A percentile compares a stretch with the other conserved stretches of the same genome.
Evolutionary conservation across 2,329 filamentous ascomycete genomes (phyloP).

Genomic region (Stylonectria norvegica): DNA sequence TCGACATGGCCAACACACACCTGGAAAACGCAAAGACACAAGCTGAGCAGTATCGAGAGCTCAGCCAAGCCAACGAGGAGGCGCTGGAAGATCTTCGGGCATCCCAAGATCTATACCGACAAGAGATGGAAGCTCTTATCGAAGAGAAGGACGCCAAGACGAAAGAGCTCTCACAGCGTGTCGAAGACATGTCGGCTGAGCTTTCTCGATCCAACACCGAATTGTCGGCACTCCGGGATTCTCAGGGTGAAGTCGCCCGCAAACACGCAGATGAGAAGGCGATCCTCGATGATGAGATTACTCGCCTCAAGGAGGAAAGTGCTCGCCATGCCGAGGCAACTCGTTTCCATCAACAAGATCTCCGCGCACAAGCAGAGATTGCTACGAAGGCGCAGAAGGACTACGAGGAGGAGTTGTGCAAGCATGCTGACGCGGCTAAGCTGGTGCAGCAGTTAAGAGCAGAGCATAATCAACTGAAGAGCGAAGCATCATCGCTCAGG

Average conservation of each 20-base stretch:
- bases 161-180: conserved; percentile 74
- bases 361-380: conserved; percentile 91
- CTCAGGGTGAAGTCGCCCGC: conserved; percentile 69
- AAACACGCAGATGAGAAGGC: conserved; percentile 79
- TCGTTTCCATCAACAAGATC: conserved; percentile 83
- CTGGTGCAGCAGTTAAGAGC: conserved; percentile 72
- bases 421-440: conserved; percentile 93
- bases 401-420: conserved; percentile 91
- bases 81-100: conserved; percentile 75
- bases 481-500: conserved; percentile 69
- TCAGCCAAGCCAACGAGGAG: conserved; percentile 85
- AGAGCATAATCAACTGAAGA: conserved; percentile 79
- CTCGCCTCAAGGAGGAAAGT: conserved; percentile 77
- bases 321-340: conserved; percentile 76
- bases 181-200: conserved; percentile 81
- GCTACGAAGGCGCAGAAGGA: conserved; percentile 90
- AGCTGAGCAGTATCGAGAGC: conserved; percentile 81
- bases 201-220: conserved; percentile 78
- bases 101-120: conserved; percentile 80
- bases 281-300: conserved; percentile 73
- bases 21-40: conserved; percentile 78
- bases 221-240: conserved; percentile 73
- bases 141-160: conserved; percentile 77
- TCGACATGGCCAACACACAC: conserved; percentile 77
- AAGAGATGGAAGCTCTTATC: conserved; percentile 75